phyloP scores from a whole-genome alignment of 192 early-diverging fungal species.

The Entomortierella beljakovae region DNA sequence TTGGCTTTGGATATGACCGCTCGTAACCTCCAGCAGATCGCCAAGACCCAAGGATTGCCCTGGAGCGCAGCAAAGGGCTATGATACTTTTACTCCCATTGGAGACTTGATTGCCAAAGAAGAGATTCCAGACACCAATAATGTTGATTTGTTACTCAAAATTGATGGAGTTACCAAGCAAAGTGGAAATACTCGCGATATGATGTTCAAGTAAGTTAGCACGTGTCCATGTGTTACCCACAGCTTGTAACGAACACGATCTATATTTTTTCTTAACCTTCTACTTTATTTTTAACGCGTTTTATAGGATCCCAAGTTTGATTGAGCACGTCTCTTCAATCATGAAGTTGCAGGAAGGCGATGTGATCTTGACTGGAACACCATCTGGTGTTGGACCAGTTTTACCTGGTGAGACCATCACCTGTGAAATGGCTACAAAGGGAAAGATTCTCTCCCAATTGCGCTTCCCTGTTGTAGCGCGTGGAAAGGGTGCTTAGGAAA shows the following conservation, averaged over 20 bases:
- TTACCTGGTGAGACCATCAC: slow-evolving; percentile 80
- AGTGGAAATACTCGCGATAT: slow-evolving; percentile 90
- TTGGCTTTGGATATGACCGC: slow-evolving; percentile 95
- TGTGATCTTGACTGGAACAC: slow-evolving; percentile 92
- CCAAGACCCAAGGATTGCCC: slow-evolving; percentile 86
- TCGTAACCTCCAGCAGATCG: slow-evolving; percentile 85
- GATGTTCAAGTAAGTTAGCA: slow-evolving; percentile 91
- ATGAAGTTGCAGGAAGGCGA: slow-evolving; percentile 94
- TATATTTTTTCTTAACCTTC: background rate
- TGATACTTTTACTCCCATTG: slow-evolving; percentile 95
- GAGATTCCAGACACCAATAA: slow-evolving; percentile 78
- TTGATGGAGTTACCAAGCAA: slow-evolving; percentile 82
- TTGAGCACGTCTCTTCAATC: slow-evolving; percentile 84
- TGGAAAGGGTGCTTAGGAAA: background rate
- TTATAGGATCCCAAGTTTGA: slow-evolving; percentile 78
- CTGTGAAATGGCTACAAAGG: slow-evolving; percentile 69
- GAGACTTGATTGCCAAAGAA: slow-evolving; percentile 81
- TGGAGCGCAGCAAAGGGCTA: slow-evolving; percentile 96
- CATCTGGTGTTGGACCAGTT: slow-evolving; percentile 89
- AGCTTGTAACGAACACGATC: background rate
- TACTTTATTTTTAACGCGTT: background rate
- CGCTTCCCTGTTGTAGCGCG: slow-evolving; percentile 61
- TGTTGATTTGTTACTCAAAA: slow-evolving; percentile 81
- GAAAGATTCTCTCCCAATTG: slow-evolving; percentile 60
- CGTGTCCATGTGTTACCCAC: too few species aligned